Evolutionary conservation across 2,329 filamentous ascomycete genomes (phyloP).

Genomic region (Chrysosporium queenslandicum): DNA sequence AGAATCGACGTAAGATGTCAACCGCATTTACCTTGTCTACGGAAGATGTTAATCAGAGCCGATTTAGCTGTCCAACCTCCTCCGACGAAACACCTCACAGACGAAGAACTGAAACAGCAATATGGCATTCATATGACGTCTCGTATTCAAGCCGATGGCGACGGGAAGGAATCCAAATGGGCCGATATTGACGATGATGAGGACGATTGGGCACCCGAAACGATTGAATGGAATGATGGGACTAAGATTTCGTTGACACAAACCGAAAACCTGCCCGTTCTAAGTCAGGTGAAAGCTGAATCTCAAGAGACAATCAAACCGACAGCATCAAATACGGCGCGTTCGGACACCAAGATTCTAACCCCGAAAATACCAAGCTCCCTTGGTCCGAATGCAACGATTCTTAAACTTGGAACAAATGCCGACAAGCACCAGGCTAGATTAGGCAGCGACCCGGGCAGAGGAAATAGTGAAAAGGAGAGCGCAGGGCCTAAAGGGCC

Average conservation of each 20-base stretch:
- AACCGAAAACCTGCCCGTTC: constrained; percentile 24
- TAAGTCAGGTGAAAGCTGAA: constrained; percentile 18
- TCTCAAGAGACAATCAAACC: constrained; percentile 17
- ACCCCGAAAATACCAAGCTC: constrained; percentile 33
- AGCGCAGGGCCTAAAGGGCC: constrained; percentile 38
- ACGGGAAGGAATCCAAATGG: constrained; percentile 56
- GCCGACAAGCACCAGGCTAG: constrained; percentile 38
- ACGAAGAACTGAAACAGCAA: constrained; percentile 58
- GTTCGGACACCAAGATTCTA: constrained; percentile 24
- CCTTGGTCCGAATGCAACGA: constrained; percentile 42
- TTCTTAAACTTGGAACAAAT: constrained; percentile 40
- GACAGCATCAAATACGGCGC: constrained; percentile 4
- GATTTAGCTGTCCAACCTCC: constrained; percentile 42
- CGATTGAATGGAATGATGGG: constrained; percentile 59
- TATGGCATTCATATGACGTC: constrained; percentile 60
- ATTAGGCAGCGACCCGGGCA: constrained; percentile 36
- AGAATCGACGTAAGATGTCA: constrained; percentile 48
- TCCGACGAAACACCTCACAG: constrained; percentile 55
- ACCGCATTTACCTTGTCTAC: neutral
- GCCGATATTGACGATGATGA: constrained; percentile 61
- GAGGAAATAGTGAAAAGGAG: constrained; percentile 45
- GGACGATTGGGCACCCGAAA: constrained; percentile 58
- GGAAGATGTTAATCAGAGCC: constrained; percentile 18
- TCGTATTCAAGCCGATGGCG: constrained; percentile 52
- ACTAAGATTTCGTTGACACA: constrained; percentile 54